These are phyloP conservation scores for Hericium erinaceus DNA, from an alignment of 768 basidiomycete species.

Conservation along the genomic window DNA sequence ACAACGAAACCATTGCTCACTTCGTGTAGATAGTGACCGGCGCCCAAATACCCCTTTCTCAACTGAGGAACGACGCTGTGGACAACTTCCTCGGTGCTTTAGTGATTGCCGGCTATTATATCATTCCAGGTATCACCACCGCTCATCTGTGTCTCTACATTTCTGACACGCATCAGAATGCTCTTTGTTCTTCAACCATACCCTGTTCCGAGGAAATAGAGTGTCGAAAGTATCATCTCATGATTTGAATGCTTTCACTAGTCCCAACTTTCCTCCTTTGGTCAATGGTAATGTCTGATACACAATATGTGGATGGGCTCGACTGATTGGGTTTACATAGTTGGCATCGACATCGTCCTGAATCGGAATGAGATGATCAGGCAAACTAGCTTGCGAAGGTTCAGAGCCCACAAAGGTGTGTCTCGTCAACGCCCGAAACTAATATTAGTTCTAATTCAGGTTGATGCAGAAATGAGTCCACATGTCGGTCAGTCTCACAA, in stretches of 20 bases:
- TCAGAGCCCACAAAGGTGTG: conserved; percentile 72
- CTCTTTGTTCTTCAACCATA: conserved; percentile 85
- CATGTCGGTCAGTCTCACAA: conserved; percentile 55
- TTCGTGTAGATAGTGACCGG: conserved; percentile 70
- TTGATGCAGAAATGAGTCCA: conserved; percentile 61
- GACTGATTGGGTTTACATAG: conserved; percentile 25
- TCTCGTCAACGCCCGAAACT: not conserved
- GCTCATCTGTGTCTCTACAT: not conserved
- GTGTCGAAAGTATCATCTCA: conserved; percentile 77
- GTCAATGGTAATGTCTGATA: conserved; percentile 50
- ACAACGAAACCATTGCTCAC: not conserved
- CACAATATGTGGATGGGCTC: not conserved
- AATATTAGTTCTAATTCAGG: not conserved
- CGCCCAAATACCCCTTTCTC: conserved; percentile 87
- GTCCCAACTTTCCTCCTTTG: conserved; percentile 75
- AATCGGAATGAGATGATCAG: conserved; percentile 85
- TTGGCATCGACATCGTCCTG: conserved; percentile 84
- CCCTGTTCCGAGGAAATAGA: conserved; percentile 77
- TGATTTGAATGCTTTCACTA: conserved; percentile 75
- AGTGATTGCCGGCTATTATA: conserved; percentile 82
- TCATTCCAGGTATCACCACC: conserved; percentile 64
- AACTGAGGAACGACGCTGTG: conserved; percentile 88
- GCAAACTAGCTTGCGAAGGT: conserved; percentile 69
- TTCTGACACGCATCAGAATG: conserved; percentile 37
- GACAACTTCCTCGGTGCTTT: conserved; percentile 89